phyloP scores from a whole-genome alignment of 345 rosid species.

The Cardiospermum halicacabum region DNA sequence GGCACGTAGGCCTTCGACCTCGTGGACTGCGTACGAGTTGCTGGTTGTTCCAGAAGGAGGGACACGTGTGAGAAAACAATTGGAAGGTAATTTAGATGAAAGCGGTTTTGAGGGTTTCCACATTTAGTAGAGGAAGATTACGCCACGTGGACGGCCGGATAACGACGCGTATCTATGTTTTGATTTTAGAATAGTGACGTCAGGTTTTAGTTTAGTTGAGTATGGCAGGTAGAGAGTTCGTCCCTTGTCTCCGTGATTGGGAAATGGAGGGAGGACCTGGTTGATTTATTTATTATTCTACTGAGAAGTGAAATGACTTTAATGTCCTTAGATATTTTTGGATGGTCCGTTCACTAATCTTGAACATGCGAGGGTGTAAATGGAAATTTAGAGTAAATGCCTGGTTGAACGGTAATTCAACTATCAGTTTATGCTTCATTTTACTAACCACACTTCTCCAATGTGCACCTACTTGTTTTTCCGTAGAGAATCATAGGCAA shows the following conservation, averaged over 20 bases:
- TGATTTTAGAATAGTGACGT: constrained; percentile 9
- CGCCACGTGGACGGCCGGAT: constrained; percentile 32
- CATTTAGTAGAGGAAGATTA: constrained; percentile 13
- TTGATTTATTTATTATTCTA: not conserved
- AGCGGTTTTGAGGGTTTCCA: constrained; percentile 10
- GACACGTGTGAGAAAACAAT: constrained; percentile 25
- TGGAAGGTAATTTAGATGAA: constrained; percentile 4
- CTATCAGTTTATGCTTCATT: not conserved
- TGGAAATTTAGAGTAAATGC: not conserved
- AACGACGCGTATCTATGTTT: constrained; percentile 13
- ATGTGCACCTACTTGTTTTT: not conserved
- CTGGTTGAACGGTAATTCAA: not conserved
- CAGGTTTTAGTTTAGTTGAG: not conserved
- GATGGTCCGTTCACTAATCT: not conserved
- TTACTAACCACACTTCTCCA: not conserved
- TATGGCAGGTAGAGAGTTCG: not conserved
- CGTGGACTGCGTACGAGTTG: constrained; percentile 10
- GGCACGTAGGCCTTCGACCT: constrained; percentile 23
- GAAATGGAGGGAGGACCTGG: constrained; percentile 6
- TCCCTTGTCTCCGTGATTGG: constrained; percentile 23
- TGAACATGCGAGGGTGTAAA: not conserved
- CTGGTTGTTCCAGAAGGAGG: constrained; percentile 24
- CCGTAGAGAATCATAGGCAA: no score
- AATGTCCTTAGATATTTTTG: not conserved
- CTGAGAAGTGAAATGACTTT: not conserved